Conservation (phyloP, 768 basidiomycete genomes). For the Mycena venus region DNA sequence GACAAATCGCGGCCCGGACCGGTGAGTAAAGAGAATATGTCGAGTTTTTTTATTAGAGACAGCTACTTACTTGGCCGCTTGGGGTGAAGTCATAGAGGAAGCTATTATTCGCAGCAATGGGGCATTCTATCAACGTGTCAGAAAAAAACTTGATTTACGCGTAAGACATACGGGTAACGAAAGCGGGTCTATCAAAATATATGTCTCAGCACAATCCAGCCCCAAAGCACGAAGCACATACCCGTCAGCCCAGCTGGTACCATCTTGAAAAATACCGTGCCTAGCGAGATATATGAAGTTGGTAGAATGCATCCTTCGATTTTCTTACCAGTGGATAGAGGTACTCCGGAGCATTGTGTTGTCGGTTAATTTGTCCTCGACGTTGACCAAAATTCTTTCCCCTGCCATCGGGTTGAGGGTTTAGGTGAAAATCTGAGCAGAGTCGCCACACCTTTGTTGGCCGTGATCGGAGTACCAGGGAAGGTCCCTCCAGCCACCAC, state of each 20-base stretch:
- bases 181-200: background rate
- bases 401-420: constrained; percentile 22
- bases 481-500: constrained; percentile 52
- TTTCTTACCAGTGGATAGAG: no score
- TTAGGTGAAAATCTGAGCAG: background rate
- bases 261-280: constrained; percentile 42
- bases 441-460: constrained; percentile 45
- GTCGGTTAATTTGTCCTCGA: constrained; percentile 54
- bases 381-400: constrained; percentile 52
- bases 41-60: no score
- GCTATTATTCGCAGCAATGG: constrained; percentile 43
- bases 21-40: no score
- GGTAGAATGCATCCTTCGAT: no score
- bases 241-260: constrained; percentile 43
- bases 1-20: no score
- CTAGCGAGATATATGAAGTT: constrained; percentile 30
- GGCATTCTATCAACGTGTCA: constrained; percentile 35
- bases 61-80: constrained; percentile 6
- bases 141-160: background rate
- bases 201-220: background rate
- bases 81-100: constrained; percentile 45
- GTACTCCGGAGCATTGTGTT: constrained; percentile 53
- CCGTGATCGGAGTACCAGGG: constrained; percentile 56
- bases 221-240: constrained; percentile 31
- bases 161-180: constrained; percentile 20